A percentile compares a stretch with the other conserved stretches of the same genome.
These are phyloP conservation scores for Raddia distichophylla DNA, from an alignment of 176 grass and related monocot species.

Conservation along the genomic window DNA sequence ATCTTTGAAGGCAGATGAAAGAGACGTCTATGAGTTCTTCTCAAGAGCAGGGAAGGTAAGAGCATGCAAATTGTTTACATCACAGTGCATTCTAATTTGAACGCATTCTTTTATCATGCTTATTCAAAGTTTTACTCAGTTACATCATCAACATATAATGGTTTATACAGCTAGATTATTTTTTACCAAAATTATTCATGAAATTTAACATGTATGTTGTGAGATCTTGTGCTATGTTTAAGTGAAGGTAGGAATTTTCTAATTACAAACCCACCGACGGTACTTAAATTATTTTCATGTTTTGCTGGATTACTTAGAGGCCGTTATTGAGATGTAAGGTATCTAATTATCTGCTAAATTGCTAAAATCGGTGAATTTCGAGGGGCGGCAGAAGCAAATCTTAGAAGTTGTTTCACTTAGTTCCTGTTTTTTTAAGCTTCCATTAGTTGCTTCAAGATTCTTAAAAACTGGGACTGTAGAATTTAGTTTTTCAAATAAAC, in stretches of 20 bases:
- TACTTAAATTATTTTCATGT: constrained; percentile 6
- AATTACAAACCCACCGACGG: background rate
- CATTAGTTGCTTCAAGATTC: no score
- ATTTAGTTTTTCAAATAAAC: no score
- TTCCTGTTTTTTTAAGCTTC: no score
- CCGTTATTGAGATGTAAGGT: no score
- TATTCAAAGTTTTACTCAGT: background rate
- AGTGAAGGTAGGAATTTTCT: background rate
- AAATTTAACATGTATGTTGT: background rate
- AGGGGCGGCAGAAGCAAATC: no score
- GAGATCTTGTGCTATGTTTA: constrained; percentile 9
- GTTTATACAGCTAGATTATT: background rate
- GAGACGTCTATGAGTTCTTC: constrained; percentile 98
- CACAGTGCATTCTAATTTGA: constrained; percentile 4
- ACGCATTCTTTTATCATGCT: background rate
- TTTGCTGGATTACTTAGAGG: no score
- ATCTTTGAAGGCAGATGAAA: constrained; percentile 92
- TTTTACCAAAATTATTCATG: background rate
- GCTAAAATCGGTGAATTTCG: no score
- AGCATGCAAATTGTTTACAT: constrained; percentile 1
- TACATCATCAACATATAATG: constrained; percentile 2
- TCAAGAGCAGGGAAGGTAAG: constrained; percentile 98
- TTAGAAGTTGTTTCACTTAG: no score
- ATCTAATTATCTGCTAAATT: no score
- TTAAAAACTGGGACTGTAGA: no score